Conservation (phyloP, 73 alveolate genomes). For the Stentor roeselii region DNA sequence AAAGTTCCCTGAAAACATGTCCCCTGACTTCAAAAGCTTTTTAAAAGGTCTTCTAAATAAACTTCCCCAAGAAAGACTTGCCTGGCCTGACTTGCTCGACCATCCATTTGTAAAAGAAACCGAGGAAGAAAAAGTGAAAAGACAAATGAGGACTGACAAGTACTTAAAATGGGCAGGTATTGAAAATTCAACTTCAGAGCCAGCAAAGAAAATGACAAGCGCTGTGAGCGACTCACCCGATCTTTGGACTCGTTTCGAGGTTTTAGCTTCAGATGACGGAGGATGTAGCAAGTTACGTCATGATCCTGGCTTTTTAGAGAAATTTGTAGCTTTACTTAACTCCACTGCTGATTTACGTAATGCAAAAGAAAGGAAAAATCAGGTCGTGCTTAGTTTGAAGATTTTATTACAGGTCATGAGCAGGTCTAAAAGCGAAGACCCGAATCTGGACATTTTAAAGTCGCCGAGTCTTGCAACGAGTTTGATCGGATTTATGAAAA, state of each 20-base stretch:
- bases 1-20: slow-evolving; percentile 95
- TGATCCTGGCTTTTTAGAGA: slow-evolving; percentile 86
- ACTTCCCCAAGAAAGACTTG: slow-evolving; percentile 96
- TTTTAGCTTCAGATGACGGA: slow-evolving; percentile 74
- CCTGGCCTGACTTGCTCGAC: slow-evolving; percentile 97
- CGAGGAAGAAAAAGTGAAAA: slow-evolving; percentile 87
- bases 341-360: slow-evolving; percentile 72
- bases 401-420: slow-evolving; percentile 70
- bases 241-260: slow-evolving; percentile 78
- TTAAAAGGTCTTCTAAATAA: slow-evolving; percentile 96
- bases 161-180: slow-evolving; percentile 75
- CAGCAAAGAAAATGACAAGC: slow-evolving; percentile 4
- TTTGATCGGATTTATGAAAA: slow-evolving; percentile 44
- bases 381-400: slow-evolving; percentile 59
- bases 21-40: slow-evolving; percentile 91
- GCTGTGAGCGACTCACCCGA: slow-evolving; percentile 47
- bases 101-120: slow-evolving; percentile 98
- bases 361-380: slow-evolving; percentile 70
- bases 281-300: slow-evolving; percentile 93
- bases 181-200: slow-evolving; percentile 16
- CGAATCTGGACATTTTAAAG: slow-evolving; percentile 87
- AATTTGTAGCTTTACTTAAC: slow-evolving; percentile 53
- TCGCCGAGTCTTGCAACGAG: slow-evolving; percentile 65
- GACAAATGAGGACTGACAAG: slow-evolving; percentile 83
- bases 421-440: slow-evolving; percentile 85